Evolutionary conservation across 768 basidiomycete genomes (phyloP), one percentile per base, ranked within the genome.

Genomic region (Neoboletus subvelutipes): DNA sequence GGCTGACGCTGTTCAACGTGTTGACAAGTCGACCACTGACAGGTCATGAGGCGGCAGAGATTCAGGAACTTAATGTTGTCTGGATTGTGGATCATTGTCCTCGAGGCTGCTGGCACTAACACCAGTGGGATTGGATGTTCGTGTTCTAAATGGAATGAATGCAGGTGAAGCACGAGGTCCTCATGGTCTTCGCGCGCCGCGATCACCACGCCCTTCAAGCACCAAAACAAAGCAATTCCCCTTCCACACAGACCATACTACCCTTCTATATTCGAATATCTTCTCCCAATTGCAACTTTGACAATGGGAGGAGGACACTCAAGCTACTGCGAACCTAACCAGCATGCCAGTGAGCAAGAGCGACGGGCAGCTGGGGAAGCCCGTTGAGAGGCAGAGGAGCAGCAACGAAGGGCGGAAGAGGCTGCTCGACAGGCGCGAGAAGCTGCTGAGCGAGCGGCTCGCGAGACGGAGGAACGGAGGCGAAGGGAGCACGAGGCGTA

Each of bases 301-400:
- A 43, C 53, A 17, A 70, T 70, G 70, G 69, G 70, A 13, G 68
- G 68, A 20, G 59, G 59, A 11, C 66, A 68, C 18, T 70, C 70
- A 11, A 63, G 40, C 24, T 64, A 70, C 20, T 54, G 45, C 3
- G 65, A 71, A 46, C 69, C 66, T 0, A 55, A 66, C 7, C 64
- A 66, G 66, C 52, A 28, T 9, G 64, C 66, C 29, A 70, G 66
- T 18, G 67, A 66, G 13, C 64, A 24, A 39, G 24, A 58, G 31
- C 63, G 60, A 47, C 56, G 29, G 3, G 61, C 51, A 26, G 64
- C 59, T 0, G 68, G 70, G 50, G 55, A 36, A 55, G 61, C 64
- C 7, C 66, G 62, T 52, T 59, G 34, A n/a, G 13, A 28, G 13
- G 70, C 68, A 34, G 68, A 71, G 34, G 61, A 67, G 4, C 59